A percentile compares a stretch with the other conserved stretches of the same genome.
Evolutionary conservation across 148 eudicot genomes (phyloP).

Genomic region (Fagopyrum esculentum): DNA sequence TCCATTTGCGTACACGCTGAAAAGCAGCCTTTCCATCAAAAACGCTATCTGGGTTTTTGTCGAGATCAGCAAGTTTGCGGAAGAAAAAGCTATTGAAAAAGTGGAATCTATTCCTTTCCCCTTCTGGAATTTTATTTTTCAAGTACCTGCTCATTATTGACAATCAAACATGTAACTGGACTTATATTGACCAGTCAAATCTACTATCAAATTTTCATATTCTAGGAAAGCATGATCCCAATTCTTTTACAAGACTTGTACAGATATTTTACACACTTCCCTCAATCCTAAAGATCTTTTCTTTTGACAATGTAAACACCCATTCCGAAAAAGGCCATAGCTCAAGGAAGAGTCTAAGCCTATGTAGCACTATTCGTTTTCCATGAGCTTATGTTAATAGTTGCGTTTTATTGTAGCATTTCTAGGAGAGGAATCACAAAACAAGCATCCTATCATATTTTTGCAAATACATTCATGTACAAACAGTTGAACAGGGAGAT

Average conservation of each 20-base stretch:
- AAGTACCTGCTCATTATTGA: constrained; percentile 46
- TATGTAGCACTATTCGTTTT: not conserved
- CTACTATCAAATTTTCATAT: not conserved
- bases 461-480: not conserved
- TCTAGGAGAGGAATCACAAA: not conserved
- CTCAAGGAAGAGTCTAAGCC: not conserved
- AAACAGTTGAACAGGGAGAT: not conserved
- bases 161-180: not conserved
- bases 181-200: not conserved
- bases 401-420: not conserved
- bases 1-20: constrained; percentile 97
- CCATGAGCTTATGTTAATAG: not conserved
- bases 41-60: constrained; percentile 66
- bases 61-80: constrained; percentile 84
- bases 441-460: not conserved
- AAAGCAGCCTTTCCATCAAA: constrained; percentile 84
- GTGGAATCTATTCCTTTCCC: constrained; percentile 53
- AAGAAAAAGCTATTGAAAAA: constrained; percentile 95
- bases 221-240: not conserved
- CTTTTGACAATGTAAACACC: not conserved
- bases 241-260: not conserved
- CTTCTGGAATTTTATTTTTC: constrained; percentile 46
- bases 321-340: not conserved
- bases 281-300: not conserved
- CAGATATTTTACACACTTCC: not conserved